Conservation (phyloP, 2,329 filamentous ascomycete species). For the Arthrobotrys musiformis region DNA sequence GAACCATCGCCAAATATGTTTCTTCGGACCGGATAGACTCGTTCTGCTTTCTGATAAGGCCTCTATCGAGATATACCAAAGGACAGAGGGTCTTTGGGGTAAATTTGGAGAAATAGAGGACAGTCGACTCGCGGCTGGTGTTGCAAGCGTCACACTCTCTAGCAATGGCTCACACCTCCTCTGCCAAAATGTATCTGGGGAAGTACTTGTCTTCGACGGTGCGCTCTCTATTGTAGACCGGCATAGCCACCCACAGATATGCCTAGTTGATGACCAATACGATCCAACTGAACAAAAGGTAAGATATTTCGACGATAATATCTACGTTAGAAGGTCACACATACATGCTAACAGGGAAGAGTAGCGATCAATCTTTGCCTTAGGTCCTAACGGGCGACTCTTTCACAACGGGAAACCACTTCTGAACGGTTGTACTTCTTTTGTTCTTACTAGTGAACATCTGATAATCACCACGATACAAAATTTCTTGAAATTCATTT, state of each 20-base stretch:
- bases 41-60: slow-evolving; percentile 20
- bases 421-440: slow-evolving; percentile 90
- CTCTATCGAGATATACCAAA: slow-evolving; percentile 33
- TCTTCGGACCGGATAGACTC: slow-evolving; percentile 59
- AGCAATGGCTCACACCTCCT: slow-evolving; percentile 17
- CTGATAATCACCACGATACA: slow-evolving; percentile 92
- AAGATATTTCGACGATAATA: background rate
- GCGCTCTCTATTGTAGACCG: background rate
- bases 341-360: background rate
- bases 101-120: background rate
- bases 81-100: slow-evolving; percentile 7
- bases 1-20: slow-evolving; percentile 60
- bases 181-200: slow-evolving; percentile 26
- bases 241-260: slow-evolving; percentile 5
- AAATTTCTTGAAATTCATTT: slow-evolving; percentile 93
- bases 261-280: slow-evolving; percentile 19
- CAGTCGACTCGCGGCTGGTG: slow-evolving; percentile 11
- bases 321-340: background rate
- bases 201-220: slow-evolving; percentile 23
- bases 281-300: slow-evolving; percentile 17
- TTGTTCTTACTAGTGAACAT: slow-evolving; percentile 81
- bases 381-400: slow-evolving; percentile 80
- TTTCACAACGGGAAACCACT: slow-evolving; percentile 80
- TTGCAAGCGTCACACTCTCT: slow-evolving; percentile 26
- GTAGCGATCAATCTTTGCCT: slow-evolving; percentile 68